A percentile compares a stretch with the other conserved stretches of the same genome.
Conservation (phyloP, 768 basidiomycete genomes). For the Clitopilus hobsonii region DNA sequence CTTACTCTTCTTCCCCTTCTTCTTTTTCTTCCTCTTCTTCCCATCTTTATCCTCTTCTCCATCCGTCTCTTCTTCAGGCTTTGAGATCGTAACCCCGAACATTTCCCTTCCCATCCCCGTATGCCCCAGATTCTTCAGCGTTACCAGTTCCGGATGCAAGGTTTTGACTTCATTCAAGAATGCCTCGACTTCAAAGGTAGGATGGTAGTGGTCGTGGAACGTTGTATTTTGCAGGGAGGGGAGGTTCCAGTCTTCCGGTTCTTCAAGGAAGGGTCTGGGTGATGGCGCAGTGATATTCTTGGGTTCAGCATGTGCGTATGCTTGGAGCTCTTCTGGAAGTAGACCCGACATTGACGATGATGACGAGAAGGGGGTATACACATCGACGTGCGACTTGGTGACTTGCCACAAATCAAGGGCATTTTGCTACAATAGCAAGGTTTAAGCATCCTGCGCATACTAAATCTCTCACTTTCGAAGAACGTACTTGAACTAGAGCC, state of each 20-base stretch:
- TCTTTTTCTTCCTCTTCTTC: constrained; percentile 13
- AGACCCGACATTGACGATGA: background rate
- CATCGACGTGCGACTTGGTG: constrained; percentile 37
- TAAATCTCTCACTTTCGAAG: background rate
- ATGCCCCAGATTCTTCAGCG: constrained; percentile 47
- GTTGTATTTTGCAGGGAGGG: constrained; percentile 29
- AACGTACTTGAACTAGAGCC: constrained; percentile 7
- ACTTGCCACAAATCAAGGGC: constrained; percentile 52
- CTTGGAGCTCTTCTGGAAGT: constrained; percentile 11
- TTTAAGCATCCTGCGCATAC: background rate
- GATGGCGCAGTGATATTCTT: constrained; percentile 11
- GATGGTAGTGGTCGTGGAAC: constrained; percentile 48
- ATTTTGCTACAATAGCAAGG: constrained; percentile 27
- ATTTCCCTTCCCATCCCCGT: constrained; percentile 58
- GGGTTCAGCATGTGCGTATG: constrained; percentile 6
- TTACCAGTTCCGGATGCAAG: constrained; percentile 41
- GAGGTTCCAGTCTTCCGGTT: constrained; percentile 26
- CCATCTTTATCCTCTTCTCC: constrained; percentile 3
- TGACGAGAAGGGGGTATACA: constrained; percentile 32
- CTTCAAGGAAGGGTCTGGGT: constrained; percentile 4
- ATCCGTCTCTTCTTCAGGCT: constrained; percentile 6
- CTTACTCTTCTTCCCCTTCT: constrained; percentile 11
- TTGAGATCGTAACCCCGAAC: constrained; percentile 45
- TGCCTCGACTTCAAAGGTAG: constrained; percentile 44
- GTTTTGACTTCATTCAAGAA: constrained; percentile 47